Percentiles rank a stretch among this genome's conserved stretches.
phyloP scores from a whole-genome alignment of 2,329 filamentous ascomycete genomes.

The Apiospora kogelbergensis region DNA sequence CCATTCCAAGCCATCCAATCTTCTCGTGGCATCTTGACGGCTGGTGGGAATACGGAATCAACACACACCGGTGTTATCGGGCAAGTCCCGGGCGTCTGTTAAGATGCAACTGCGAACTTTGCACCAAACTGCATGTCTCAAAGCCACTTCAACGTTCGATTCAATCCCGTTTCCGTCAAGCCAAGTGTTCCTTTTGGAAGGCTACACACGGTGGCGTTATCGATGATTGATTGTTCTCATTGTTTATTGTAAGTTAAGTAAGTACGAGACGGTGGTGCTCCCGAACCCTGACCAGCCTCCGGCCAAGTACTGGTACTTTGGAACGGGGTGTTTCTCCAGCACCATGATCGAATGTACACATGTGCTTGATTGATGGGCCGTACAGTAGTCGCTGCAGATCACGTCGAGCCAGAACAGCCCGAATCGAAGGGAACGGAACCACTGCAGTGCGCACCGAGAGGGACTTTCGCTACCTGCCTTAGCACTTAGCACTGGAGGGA shows the following conservation, averaged over 20 bases:
- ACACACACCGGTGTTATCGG: neutral
- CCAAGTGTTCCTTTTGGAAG: neutral
- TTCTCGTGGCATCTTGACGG: neutral
- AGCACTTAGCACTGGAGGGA: neutral
- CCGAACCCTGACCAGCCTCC: neutral
- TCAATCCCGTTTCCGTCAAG: neutral
- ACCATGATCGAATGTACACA: neutral
- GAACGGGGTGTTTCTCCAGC: neutral
- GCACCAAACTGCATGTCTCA: neutral
- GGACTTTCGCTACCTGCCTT: neutral
- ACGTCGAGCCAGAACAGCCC: neutral
- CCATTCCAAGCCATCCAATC: neutral
- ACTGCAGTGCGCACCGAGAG: neutral
- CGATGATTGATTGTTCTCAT: neutral
- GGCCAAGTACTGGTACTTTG: neutral
- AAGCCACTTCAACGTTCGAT: constrained; percentile 5
- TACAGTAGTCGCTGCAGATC: neutral
- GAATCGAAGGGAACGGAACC: neutral
- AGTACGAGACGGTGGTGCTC: neutral
- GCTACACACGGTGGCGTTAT: constrained; percentile 4
- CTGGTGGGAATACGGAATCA: neutral
- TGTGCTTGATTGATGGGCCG: neutral
- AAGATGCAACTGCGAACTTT: neutral
- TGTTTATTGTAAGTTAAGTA: neutral
- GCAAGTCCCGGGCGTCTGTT: neutral